Base-by-base conservation (phyloP, 2,329 filamentous ascomycete species). In the Juglanconis juglandina region DNA sequence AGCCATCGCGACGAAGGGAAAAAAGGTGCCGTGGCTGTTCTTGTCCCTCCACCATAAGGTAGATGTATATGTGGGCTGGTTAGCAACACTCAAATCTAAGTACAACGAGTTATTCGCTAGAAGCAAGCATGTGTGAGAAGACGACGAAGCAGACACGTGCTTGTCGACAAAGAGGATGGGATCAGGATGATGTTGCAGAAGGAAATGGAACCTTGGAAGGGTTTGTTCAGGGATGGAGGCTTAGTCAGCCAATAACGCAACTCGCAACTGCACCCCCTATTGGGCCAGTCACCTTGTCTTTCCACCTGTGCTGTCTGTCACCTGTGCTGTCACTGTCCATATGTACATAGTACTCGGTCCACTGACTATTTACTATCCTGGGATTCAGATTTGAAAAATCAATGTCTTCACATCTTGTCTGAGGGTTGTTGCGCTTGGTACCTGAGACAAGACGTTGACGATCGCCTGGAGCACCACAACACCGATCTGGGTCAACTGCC, bases 1-100 rank as follows among this genome's bases (percentile, higher is more conserved):
- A 17, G 64, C 60, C 67, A 70, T 69, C 44, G 46, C 58, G 47
- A 46, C 51, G 41, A 32, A 11, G 46, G 10, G 44, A 41, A 51
- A 11, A 35, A 30, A 14, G 34, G 17, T 11, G 48, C 53, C 41
- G 50, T 48, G 50, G 32, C 37, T 49, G n/a, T 42, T 17, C 48
- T 32, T 32, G 24, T 32, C 46, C 35, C 32, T 58, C 48, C n/a
- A 34, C 37, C 14, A 30, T 32, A 24, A 49, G 37, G n/a, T 24
- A 24, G 14, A n/a, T n/a, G 48, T 46, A 52, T 46, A 35, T 42
- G 44, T 10, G 4, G 24, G 5, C 9, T 32, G 8, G 46, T 48
- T 48, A 32, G 46, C 24, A 48, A 10, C 17, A 48, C 46, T 32
- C 46, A 3, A 48, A 48, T 48, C 46, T 32, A 48, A 30, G 13